Evolutionary conservation across 192 early-diverging fungal species (phyloP).

Genomic region (Mortierella antarctica): DNA sequence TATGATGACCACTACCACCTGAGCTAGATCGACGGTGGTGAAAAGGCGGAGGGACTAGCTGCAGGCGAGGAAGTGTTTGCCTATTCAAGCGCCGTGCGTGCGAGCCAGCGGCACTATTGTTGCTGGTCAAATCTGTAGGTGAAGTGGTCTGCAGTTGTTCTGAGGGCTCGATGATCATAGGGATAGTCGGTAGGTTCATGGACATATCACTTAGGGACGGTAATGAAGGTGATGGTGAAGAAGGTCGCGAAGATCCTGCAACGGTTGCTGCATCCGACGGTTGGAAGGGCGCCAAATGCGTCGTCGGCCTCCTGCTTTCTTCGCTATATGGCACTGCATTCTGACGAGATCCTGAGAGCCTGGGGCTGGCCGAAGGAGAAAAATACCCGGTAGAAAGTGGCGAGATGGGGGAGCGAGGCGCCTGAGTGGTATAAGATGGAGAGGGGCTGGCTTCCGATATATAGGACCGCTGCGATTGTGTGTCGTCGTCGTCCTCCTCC

Average conservation of each 20-base stretch:
- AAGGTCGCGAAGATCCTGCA: not conserved
- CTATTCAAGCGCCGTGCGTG: constrained; percentile 37
- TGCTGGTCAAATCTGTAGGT: not conserved
- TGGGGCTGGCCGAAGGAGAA: constrained; percentile 10
- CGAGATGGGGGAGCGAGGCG: constrained; percentile 19
- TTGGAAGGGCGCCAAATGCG: constrained; percentile 5
- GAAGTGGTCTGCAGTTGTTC: not conserved
- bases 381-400: constrained; percentile 26
- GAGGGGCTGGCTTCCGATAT: constrained; percentile 10
- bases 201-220: constrained; percentile 26
- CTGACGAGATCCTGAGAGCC: not conserved
- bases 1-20: not conserved
- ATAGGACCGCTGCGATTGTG: not conserved
- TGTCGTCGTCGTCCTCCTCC: constrained; percentile 1
- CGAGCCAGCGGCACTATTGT: constrained; percentile 10
- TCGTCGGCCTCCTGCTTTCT: not conserved
- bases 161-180: constrained; percentile 39
- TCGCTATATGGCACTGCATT: not conserved
- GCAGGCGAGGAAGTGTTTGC: constrained; percentile 29
- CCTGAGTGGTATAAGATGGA: constrained; percentile 11
- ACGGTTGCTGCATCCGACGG: not conserved
- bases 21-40: constrained; percentile 18
- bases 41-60: constrained; percentile 30
- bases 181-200: constrained; percentile 11
- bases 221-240: constrained; percentile 1